Percentiles rank a stretch among this genome's conserved stretches.
Conservation (phyloP, 352 stramenopile genomes). For the Aphanomyces euteiches region DNA sequence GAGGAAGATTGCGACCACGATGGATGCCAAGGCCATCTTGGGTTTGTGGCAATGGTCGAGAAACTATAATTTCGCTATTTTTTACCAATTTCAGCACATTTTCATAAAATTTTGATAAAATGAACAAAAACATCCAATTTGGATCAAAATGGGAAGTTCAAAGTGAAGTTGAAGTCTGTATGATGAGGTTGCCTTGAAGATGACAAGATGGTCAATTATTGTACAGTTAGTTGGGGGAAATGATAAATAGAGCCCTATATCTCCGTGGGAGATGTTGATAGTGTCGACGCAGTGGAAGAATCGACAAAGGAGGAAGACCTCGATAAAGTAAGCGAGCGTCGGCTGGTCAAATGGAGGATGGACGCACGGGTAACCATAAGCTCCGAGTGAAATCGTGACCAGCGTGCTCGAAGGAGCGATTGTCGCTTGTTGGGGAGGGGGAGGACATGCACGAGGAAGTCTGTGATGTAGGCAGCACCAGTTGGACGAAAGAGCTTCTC, state of each 20-base stretch:
- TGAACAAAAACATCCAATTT: too few species aligned
- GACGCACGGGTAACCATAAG: slow-evolving; percentile 46
- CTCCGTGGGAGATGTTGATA: slow-evolving; percentile 3
- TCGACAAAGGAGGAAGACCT: neutral
- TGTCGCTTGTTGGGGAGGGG: slow-evolving; percentile 61
- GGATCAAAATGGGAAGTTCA: too few species aligned
- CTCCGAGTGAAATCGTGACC: slow-evolving; percentile 60
- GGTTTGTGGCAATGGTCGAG: too few species aligned
- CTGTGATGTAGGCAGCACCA: slow-evolving; percentile 67
- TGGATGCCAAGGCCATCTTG: neutral
- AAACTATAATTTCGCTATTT: too few species aligned
- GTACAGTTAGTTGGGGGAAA: too few species aligned
- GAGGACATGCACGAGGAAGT: slow-evolving; percentile 78
- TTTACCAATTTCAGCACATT: too few species aligned
- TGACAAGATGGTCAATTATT: too few species aligned
- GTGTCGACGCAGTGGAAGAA: slow-evolving; percentile 17
- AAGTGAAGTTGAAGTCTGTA: too few species aligned
- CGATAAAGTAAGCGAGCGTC: neutral
- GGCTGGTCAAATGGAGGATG: slow-evolving; percentile 1
- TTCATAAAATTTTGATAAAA: too few species aligned
- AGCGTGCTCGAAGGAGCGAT: slow-evolving; percentile 57
- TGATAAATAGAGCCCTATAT: slow-evolving; percentile 1
- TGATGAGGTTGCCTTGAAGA: too few species aligned
- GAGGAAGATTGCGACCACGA: neutral
- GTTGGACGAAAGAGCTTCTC: slow-evolving; percentile 75